Conservation (phyloP, 1,284 basidiomycete genomes). For the Austroboletus novae-zelandiae region DNA sequence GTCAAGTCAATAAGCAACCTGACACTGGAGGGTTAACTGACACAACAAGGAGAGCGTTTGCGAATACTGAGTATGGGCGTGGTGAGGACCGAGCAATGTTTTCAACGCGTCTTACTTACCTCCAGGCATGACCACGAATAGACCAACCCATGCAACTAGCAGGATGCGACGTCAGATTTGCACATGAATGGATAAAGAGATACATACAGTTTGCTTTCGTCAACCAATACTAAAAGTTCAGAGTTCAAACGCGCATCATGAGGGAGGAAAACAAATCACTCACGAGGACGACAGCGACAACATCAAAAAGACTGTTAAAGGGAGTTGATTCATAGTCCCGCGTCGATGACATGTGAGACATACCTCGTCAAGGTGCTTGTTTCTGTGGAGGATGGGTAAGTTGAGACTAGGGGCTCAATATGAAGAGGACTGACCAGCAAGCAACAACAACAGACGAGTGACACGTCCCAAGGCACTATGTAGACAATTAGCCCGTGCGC, state of each 20-base stretch:
- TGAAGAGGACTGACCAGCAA: constrained; percentile 14
- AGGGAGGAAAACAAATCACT: neutral
- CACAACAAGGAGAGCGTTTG: constrained; percentile 18
- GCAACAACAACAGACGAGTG: constrained; percentile 5
- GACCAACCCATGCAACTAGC: constrained; percentile 17
- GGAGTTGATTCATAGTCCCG: neutral
- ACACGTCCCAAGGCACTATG: constrained; percentile 4
- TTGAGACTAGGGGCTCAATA: neutral
- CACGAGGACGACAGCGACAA: constrained; percentile 12
- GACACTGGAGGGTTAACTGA: constrained; percentile 4
- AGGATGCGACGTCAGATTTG: neutral
- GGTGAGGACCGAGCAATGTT: neutral
- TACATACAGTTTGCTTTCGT: constrained; percentile 14
- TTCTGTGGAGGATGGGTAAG: constrained; percentile 14
- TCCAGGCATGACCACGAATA: constrained; percentile 20
- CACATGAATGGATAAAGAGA: neutral
- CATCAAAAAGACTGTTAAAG: constrained; percentile 9
- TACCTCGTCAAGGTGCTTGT: constrained; percentile 19
- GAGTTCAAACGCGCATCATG: neutral
- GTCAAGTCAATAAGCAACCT: neutral
- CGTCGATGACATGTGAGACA: neutral
- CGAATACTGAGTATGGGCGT: constrained; percentile 14
- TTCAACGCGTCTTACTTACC: constrained; percentile 1
- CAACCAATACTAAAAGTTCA: constrained; percentile 15
- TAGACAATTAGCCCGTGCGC: neutral